Percentiles rank a stretch among this genome's conserved stretches.
These are phyloP conservation scores for Globisporangium mamillatum DNA, from an alignment of 352 stramenopile species.

Conservation along the genomic window DNA sequence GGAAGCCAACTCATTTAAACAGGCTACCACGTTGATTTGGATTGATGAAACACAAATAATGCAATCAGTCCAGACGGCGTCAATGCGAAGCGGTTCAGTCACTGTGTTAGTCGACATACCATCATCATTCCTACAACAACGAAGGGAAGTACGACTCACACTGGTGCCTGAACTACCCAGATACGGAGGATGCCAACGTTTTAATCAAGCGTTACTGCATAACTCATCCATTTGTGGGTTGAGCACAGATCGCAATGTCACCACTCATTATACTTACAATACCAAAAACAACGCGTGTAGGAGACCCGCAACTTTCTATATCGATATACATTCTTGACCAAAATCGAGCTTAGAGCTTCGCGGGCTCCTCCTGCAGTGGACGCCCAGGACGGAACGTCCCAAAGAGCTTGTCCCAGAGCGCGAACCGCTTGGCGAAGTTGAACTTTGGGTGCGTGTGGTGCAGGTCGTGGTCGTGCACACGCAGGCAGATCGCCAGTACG, in stretches of 20 bases:
- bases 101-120: too few species aligned
- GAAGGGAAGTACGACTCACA: too few species aligned
- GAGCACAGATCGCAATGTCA: not conserved
- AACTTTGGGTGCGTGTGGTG: conserved; percentile 79
- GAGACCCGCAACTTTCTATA: not conserved
- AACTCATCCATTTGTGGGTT: not conserved
- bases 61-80: not conserved
- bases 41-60: not conserved
- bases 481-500: conserved; percentile 51
- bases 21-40: not conserved
- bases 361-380: not conserved
- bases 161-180: too few species aligned
- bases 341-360: not conserved
- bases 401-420: conserved; percentile 86
- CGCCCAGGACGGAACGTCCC: conserved; percentile 54
- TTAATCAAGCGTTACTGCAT: too few species aligned
- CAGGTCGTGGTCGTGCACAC: conserved; percentile 81
- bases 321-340: not conserved
- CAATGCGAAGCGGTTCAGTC: not conserved
- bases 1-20: not conserved
- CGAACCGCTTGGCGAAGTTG: conserved; percentile 90
- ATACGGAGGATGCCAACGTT: too few species aligned
- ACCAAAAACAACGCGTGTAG: not conserved
- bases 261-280: not conserved
- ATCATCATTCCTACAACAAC: too few species aligned